Percentiles rank a stretch among this genome's conserved stretches.
These are phyloP conservation scores for Cryptosporidium viatorum DNA, from an alignment of 169 alveolate genomes.

Conservation along the genomic window DNA sequence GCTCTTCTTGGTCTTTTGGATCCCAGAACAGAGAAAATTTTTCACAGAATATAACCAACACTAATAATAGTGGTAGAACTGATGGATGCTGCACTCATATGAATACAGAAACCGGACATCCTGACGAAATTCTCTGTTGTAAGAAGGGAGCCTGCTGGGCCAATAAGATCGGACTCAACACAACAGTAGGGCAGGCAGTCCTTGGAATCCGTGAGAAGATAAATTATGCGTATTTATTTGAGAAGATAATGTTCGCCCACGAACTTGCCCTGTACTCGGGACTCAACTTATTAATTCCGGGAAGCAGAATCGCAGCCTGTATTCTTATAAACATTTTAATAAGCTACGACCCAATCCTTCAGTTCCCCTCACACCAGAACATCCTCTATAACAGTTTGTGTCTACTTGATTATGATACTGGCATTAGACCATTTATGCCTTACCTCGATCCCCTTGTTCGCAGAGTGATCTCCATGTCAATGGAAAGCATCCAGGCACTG, in stretches of 20 bases:
- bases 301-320: constrained; percentile 55
- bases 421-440: constrained; percentile 54
- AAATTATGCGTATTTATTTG: constrained; percentile 30
- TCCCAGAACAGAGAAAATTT: not conserved
- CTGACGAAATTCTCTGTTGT: not conserved
- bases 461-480: constrained; percentile 32
- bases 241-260: constrained; percentile 63
- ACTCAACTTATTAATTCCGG: constrained; percentile 34
- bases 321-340: constrained; percentile 26
- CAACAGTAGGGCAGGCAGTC: constrained; percentile 63
- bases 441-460: constrained; percentile 48
- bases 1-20: constrained; percentile 19
- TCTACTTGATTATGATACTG: constrained; percentile 49
- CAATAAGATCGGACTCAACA: constrained; percentile 38
- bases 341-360: constrained; percentile 38
- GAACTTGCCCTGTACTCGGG: constrained; percentile 63
- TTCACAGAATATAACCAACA: not conserved
- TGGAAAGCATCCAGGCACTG: constrained; percentile 37
- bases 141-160: constrained; percentile 43
- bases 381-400: constrained; percentile 37
- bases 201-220: constrained; percentile 53
- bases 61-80: not conserved
- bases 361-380: constrained; percentile 32
- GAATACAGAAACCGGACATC: not conserved
- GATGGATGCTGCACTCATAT: not conserved